Evolutionary conservation across 2,329 filamentous ascomycete species (phyloP).

Genomic region (Gaeumannomyces sp.): DNA sequence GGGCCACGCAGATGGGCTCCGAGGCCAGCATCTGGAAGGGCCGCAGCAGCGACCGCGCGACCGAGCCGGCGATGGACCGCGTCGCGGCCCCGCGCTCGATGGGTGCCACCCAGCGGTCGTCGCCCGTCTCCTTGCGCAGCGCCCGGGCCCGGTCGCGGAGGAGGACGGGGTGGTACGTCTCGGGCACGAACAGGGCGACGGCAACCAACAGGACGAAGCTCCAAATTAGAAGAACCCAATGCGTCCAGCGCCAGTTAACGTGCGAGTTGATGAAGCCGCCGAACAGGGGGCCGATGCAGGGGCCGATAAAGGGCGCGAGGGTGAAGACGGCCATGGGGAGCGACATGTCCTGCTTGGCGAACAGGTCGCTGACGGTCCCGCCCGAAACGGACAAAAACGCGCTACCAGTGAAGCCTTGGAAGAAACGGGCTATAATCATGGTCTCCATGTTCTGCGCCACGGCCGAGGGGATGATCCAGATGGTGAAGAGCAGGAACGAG

Average conservation of each 20-base stretch:
- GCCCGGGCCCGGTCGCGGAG: conserved; percentile 65
- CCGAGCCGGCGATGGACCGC: conserved; percentile 58
- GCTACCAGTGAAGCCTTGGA: conserved; percentile 66
- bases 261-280: conserved; percentile 81
- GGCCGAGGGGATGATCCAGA: conserved; percentile 77
- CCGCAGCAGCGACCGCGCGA: conserved; percentile 54
- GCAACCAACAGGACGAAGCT: conserved; percentile 54
- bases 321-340: conserved; percentile 80
- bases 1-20: conserved; percentile 78
- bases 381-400: conserved; percentile 70
- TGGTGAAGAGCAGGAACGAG: conserved; percentile 66
- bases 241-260: conserved; percentile 72
- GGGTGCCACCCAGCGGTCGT: conserved; percentile 68
- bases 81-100: conserved; percentile 58
- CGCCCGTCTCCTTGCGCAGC: conserved; percentile 69
- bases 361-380: conserved; percentile 79
- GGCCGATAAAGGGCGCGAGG: conserved; percentile 57
- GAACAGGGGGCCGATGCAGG: conserved; percentile 52
- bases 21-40: conserved; percentile 74
- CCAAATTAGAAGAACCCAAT: conserved; percentile 84
- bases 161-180: conserved; percentile 78
- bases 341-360: conserved; percentile 60
- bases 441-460: conserved; percentile 77
- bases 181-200: conserved; percentile 70
- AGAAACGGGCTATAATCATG: conserved; percentile 70